These are phyloP conservation scores for Pichia deserticola DNA, from an alignment of 805 yeast genomes.

Conservation along the genomic window DNA sequence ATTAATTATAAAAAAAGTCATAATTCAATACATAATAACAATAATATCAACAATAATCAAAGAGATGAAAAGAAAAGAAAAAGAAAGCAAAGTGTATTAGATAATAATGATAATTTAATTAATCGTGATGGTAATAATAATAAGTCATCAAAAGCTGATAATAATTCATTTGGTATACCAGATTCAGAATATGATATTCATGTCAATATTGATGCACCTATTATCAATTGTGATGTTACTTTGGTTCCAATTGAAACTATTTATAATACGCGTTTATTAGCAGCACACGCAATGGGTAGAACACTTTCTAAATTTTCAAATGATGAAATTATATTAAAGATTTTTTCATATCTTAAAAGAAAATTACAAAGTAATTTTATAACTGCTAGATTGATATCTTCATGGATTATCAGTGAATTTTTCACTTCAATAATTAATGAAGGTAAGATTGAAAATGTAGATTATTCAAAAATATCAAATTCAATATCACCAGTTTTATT, in stretches of 20 bases:
- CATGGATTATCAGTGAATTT: conserved; percentile 67
- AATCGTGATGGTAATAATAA: conserved; percentile 3
- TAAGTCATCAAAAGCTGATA: conserved; percentile 17
- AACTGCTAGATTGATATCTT: conserved; percentile 69
- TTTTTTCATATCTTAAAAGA: conserved; percentile 32
- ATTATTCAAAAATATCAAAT: conserved; percentile 12
- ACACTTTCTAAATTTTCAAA: conserved; percentile 44
- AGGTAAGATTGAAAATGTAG: conserved; percentile 28
- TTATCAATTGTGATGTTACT: conserved; percentile 84
- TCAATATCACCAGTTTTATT: conserved; percentile 7
- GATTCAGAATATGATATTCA: conserved; percentile 45
- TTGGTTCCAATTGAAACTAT: conserved; percentile 72
- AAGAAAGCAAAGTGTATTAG: conserved; percentile 17
- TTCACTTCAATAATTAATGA: conserved; percentile 2
- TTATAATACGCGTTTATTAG: conserved; percentile 65
- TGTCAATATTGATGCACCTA: conserved; percentile 89
- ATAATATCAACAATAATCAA: not conserved
- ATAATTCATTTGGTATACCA: conserved; percentile 34
- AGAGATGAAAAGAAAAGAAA: conserved; percentile 11
- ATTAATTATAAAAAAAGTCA: conserved; percentile 14
- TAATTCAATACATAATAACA: conserved; percentile 1
- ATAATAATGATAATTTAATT: conserved; percentile 25
- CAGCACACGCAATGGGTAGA: conserved; percentile 70
- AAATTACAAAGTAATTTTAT: conserved; percentile 48
- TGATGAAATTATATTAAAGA: conserved; percentile 30